phyloP scores from a whole-genome alignment of 768 basidiomycete species.

The Dendrothele bispora region DNA sequence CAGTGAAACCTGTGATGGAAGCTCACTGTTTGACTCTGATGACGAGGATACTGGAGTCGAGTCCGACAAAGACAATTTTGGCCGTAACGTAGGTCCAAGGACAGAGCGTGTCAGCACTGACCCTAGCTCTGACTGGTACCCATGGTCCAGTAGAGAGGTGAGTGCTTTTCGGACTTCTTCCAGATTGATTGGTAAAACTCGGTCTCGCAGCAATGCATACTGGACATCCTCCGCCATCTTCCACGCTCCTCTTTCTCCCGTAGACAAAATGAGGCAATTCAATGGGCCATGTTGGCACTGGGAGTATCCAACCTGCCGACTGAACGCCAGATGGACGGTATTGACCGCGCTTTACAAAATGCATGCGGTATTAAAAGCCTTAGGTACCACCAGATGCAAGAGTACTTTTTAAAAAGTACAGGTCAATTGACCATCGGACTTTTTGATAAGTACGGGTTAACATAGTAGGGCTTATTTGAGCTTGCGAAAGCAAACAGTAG shows the following conservation, averaged over 20 bases:
- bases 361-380: conserved; percentile 16
- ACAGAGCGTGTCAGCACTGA: background rate
- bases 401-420: conserved; percentile 22
- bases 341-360: conserved; percentile 11
- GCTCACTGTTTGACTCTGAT: background rate
- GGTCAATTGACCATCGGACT: too few species aligned
- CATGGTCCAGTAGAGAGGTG: conserved; percentile 15
- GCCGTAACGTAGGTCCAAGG: background rate
- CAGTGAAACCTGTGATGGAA: background rate
- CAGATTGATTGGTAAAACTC: background rate
- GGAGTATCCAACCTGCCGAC: conserved; percentile 22
- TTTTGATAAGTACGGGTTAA: too few species aligned
- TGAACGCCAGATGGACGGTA: conserved; percentile 5
- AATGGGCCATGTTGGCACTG: conserved; percentile 24
- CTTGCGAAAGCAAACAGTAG: too few species aligned
- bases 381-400: conserved; percentile 16
- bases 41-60: background rate
- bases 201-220: conserved; percentile 21
- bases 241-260: conserved; percentile 30
- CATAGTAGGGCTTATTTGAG: too few species aligned
- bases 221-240: conserved; percentile 30
- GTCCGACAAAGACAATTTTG: too few species aligned
- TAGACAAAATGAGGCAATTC: conserved; percentile 25
- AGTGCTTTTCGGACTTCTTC: conserved; percentile 2
- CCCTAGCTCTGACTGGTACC: background rate